Evolutionary conservation across 306 rosid species (phyloP).

Genomic region (Medicago arabica): DNA sequence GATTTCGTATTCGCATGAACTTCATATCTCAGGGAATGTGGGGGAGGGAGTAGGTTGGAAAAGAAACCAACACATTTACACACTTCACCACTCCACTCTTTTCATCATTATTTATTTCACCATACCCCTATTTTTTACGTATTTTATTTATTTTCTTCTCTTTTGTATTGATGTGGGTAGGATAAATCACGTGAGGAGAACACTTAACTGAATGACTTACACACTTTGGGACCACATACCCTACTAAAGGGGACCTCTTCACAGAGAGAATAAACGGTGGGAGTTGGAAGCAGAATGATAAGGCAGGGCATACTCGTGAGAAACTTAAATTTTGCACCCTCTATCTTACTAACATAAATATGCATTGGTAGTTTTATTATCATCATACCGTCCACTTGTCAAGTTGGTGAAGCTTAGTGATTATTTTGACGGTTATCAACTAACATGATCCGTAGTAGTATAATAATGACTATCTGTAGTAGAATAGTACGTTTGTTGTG

Average conservation of each 20-base stretch:
- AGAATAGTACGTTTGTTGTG: background rate
- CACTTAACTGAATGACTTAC: conserved; percentile 27
- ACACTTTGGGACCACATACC: conserved; percentile 58
- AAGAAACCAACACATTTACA: conserved; percentile 21
- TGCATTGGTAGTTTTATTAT: background rate
- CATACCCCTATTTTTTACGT: background rate
- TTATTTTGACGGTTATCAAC: background rate
- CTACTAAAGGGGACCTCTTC: conserved; percentile 29
- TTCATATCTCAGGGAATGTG: conserved; percentile 51
- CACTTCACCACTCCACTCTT: conserved; percentile 14
- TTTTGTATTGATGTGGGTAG: conserved; percentile 34
- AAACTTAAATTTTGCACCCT: conserved; percentile 29
- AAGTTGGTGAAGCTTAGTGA: background rate
- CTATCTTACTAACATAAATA: background rate
- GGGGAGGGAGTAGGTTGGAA: conserved; percentile 41
- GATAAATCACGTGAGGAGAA: conserved; percentile 58
- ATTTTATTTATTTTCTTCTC: background rate
- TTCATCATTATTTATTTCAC: conserved; percentile 8
- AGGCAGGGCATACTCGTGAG: conserved; percentile 32
- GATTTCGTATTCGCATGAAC: conserved; percentile 56
- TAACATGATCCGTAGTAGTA: background rate
- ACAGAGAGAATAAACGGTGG: conserved; percentile 45
- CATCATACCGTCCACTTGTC: background rate
- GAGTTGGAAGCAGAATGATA: conserved; percentile 19
- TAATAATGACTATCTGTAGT: background rate